phyloP scores from a whole-genome alignment of 305 asterid genomes.

The Fraxinus velutina region DNA sequence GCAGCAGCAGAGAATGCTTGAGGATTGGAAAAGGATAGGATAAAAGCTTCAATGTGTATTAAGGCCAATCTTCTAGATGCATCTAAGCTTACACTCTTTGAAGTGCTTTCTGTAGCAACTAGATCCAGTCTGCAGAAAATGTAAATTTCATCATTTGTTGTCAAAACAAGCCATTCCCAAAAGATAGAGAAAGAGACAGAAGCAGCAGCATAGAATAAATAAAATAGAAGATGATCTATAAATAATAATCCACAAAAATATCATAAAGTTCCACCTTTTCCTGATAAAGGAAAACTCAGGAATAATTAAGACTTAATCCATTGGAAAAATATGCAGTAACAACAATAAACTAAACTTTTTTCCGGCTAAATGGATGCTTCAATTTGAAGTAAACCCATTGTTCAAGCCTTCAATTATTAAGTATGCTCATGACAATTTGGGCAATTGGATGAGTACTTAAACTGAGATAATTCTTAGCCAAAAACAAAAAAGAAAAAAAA shows the following conservation, averaged over 20 bases:
- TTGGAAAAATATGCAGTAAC: neutral
- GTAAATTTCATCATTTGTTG: neutral
- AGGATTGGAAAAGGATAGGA: slow-evolving; percentile 59
- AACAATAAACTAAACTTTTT: neutral
- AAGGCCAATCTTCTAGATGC: slow-evolving; percentile 71
- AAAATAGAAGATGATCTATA: neutral
- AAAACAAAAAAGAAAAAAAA: neutral
- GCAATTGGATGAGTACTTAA: neutral
- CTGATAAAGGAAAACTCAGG: neutral
- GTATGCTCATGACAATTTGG: neutral
- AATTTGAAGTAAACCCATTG: neutral
- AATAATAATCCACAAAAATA: neutral
- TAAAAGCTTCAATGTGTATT: slow-evolving; percentile 69
- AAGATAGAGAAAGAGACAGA: neutral
- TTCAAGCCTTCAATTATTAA: neutral
- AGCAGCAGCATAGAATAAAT: neutral
- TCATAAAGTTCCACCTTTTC: neutral
- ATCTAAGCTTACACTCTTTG: slow-evolving; percentile 48
- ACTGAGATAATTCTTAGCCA: neutral
- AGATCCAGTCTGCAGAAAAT: slow-evolving; percentile 40
- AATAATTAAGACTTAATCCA: neutral
- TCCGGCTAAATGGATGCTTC: neutral
- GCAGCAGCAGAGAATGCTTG: slow-evolving; percentile 80
- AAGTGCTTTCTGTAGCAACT: slow-evolving; percentile 37
- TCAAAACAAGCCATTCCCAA: neutral